Conservation (phyloP, 148 eudicot genomes). For the Spergularia bocconei region DNA sequence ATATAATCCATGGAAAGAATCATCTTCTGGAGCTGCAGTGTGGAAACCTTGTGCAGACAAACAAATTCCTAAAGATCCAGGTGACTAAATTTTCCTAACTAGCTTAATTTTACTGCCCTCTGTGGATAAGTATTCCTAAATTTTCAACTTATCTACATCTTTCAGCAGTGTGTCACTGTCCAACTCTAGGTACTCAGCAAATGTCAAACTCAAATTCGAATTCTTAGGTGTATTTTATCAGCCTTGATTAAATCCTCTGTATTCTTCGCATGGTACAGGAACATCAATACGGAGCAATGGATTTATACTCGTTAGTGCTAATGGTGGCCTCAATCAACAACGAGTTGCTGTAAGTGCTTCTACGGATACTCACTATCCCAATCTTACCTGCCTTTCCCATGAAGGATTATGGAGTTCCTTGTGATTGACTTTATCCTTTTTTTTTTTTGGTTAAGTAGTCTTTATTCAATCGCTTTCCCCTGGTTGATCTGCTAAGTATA, state of each 20-base stretch:
- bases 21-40: conserved; percentile 36
- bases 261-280: conserved; percentile 42
- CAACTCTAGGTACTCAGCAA: not conserved
- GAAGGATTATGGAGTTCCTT: not conserved
- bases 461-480: not conserved
- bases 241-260: not conserved
- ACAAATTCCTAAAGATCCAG: conserved; percentile 34
- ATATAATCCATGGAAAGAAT: conserved; percentile 52
- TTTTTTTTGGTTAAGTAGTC: too few species aligned
- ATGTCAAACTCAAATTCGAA: not conserved
- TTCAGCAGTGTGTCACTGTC: not conserved
- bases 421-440: not conserved
- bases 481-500: not conserved
- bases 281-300: conserved; percentile 50
- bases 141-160: not conserved
- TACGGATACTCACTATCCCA: not conserved
- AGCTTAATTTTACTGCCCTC: not conserved
- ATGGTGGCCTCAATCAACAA: conserved; percentile 97
- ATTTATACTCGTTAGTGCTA: conserved; percentile 78
- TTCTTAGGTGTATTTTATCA: not conserved
- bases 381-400: not conserved
- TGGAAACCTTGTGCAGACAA: conserved; percentile 82
- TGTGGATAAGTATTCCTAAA: not conserved
- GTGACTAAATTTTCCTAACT: conserved; percentile 20
- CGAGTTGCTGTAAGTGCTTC: conserved; percentile 81